Evolutionary conservation across 495 filamentous ascomycete species (phyloP), one percentile per base, ranked within the genome.

Genomic region (Neurospora sp.): DNA sequence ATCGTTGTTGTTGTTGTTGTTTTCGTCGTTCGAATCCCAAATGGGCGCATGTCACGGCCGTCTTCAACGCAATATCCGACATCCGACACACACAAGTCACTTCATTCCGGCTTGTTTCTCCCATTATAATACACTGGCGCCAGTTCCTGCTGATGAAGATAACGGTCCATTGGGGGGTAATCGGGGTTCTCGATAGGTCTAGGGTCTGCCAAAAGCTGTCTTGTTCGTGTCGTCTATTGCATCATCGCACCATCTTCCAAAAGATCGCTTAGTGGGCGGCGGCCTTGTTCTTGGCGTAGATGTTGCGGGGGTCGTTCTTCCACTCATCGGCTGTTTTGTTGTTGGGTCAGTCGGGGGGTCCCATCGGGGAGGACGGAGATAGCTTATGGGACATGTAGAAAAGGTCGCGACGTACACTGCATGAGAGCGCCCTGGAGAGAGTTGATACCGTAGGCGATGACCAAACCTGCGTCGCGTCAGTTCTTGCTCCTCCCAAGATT

Each of bases 261-360:
- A 70, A 38, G 27, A 61, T 61, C 53, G 27, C 69, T 75, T 81
- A 83, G 78, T 83, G 80, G 68, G 79, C 78, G 65, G 82, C 77
- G 78, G 87, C 86, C 53, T 75, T 74, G 37, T 78, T 76, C 87
- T 91, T 91, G 45, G 84, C 82, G 80, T 88, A 85, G 77, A 91
- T 92, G 88, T 97, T 97, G 81, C 95, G 89, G 75, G 95, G 94
- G 85, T 98, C 95, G 87, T 96, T 95, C 90, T 92, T 94, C 90
- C 87, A 97, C 82, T 98, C 92, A 73, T 90, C 92, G 85, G 89
- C 95, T 98, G 78, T 76, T 47, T 31, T 44, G 4, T 59, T 14
- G 0, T 59, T 37, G 12, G 14, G 53, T 65, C 3, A 65, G 53
- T 31, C 27, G 53, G 3, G 44, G 8, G 45, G 9, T 53, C 45